Conservation (phyloP, 2,329 filamentous ascomycete genomes). For the Aureobasidium sp. region DNA sequence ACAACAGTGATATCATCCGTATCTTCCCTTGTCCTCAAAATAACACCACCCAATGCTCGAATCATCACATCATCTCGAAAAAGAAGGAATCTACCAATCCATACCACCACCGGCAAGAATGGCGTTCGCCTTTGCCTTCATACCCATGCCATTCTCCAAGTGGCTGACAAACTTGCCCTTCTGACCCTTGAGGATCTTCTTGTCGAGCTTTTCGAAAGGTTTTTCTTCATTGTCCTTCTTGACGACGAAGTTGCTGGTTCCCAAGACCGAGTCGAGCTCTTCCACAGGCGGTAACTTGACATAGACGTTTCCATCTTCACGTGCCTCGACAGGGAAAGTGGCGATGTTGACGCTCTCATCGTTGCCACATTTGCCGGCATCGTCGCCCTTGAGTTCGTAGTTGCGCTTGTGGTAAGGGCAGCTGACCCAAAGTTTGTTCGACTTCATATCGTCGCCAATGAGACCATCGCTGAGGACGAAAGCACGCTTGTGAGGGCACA, state of each 20-base stretch:
- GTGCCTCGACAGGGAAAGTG: slow-evolving; percentile 69
- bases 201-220: slow-evolving; percentile 51
- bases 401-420: slow-evolving; percentile 89
- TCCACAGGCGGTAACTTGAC: slow-evolving; percentile 71
- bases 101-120: slow-evolving; percentile 42
- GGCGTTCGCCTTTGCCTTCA: slow-evolving; percentile 36
- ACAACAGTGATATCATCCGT: slow-evolving; percentile 2
- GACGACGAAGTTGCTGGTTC: slow-evolving; percentile 72
- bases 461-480: slow-evolving; percentile 85
- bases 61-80: slow-evolving; percentile 4
- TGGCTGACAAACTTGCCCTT: slow-evolving; percentile 43
- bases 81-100: slow-evolving; percentile 34
- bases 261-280: slow-evolving; percentile 72
- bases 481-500: slow-evolving; percentile 88
- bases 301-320: slow-evolving; percentile 71
- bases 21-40: not conserved
- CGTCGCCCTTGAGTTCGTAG: slow-evolving; percentile 63
- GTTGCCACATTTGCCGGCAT: slow-evolving; percentile 65
- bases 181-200: slow-evolving; percentile 50
- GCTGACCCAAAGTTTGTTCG: slow-evolving; percentile 69
- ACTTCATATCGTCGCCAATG: slow-evolving; percentile 59
- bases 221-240: slow-evolving; percentile 59
- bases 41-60: slow-evolving; percentile 13
- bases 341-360: slow-evolving; percentile 72
- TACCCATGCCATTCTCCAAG: slow-evolving; percentile 38